These are phyloP conservation scores for Corrigiola litoralis DNA, from an alignment of 179 eudicot genomes.

Conservation along the genomic window DNA sequence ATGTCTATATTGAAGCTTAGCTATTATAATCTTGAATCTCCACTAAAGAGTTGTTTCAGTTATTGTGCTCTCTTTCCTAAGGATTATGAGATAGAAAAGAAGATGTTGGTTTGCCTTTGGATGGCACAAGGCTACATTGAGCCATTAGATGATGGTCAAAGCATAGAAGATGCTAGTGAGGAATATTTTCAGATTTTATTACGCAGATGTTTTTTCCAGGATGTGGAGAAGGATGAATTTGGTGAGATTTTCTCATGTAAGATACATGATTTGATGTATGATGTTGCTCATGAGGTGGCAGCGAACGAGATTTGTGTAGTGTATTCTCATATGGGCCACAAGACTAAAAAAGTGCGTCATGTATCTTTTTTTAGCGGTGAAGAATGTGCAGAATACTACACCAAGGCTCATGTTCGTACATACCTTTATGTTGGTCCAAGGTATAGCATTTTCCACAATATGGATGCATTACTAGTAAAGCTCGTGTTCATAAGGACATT, in stretches of 20 bases:
- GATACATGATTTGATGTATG: constrained; percentile 44
- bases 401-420: constrained; percentile 2
- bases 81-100: not conserved
- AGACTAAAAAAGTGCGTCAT: not conserved
- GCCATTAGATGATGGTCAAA: not conserved
- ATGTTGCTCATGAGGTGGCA: constrained; percentile 18
- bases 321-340: not conserved
- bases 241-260: not conserved
- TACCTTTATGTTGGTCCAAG: not conserved
- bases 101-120: constrained; percentile 4
- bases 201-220: constrained; percentile 3
- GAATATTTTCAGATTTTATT: constrained; percentile 1
- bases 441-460: too few relatives aligned
- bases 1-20: constrained; percentile 4
- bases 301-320: not conserved
- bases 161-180: not conserved
- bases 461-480: not conserved
- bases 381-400: not conserved
- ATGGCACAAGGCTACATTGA: constrained; percentile 10
- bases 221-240: not conserved
- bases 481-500: not conserved
- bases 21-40: constrained; percentile 8
- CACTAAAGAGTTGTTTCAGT: constrained; percentile 11
- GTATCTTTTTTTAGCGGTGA: not conserved
- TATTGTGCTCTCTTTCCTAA: constrained; percentile 10